A percentile compares a stretch with the other conserved stretches of the same genome.
Evolutionary conservation across 257 asterid species (phyloP).

Genomic region (Dorcoceras hygrometricum): DNA sequence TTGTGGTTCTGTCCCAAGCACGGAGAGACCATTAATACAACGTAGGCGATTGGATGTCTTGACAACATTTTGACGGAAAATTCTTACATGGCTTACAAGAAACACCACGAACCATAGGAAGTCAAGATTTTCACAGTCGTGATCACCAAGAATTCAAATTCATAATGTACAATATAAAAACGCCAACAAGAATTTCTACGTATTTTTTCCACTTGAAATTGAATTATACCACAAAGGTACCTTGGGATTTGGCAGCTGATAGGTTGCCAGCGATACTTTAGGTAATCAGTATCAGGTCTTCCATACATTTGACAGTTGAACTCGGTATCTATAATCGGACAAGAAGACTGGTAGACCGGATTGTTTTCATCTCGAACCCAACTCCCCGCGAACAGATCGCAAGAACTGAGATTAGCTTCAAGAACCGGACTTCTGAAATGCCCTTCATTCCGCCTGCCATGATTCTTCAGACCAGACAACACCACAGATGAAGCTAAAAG

Average conservation of each 20-base stretch:
- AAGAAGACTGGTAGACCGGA: conserved; percentile 63
- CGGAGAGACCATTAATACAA: no score
- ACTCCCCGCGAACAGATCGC: conserved; percentile 65
- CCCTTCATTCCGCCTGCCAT: conserved; percentile 29
- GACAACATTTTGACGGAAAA: no score
- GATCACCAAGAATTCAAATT: no score
- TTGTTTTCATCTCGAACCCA: conserved; percentile 76
- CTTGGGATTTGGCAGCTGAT: conserved; percentile 76
- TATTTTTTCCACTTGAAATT: no score
- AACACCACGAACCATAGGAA: background rate
- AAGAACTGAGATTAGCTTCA: conserved; percentile 49
- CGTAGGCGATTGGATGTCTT: no score
- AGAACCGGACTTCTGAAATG: conserved; percentile 43
- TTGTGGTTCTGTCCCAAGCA: background rate
- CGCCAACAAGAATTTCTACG: no score
- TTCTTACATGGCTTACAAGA: no score
- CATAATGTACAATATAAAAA: no score
- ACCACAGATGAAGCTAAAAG: conserved; percentile 44
- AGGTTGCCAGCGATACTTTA: conserved; percentile 87
- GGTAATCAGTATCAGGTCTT: conserved; percentile 89
- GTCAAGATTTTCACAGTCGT: background rate
- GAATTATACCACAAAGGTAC: conserved; percentile 29
- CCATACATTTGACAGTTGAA: conserved; percentile 84
- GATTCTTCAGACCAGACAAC: conserved; percentile 38
- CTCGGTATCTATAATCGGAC: conserved; percentile 64